Evolutionary conservation across 148 eudicot species (phyloP), one percentile per base, ranked within the genome.

Genomic region (Cornus florida): DNA sequence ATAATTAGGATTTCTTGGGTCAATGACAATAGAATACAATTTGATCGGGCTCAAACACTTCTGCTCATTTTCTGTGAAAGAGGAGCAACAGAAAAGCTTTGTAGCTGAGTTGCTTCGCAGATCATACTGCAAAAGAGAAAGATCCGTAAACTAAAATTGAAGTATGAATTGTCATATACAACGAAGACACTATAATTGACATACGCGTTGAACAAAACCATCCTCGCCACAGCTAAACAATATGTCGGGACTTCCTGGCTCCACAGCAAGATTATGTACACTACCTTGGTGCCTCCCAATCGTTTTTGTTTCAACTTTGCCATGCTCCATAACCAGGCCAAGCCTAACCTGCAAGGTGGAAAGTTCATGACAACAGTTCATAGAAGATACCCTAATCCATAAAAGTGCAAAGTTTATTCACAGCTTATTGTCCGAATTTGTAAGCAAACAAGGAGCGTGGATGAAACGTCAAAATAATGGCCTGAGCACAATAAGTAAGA

Each of bases 191-290:
- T 60, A 41, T 41, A 85, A 67, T 69, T 76, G 32, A 81, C 92
- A 64, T 87, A 93, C 98, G 39, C 86, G 96, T 83, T 92, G 94
- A 84, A 93, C 96, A 80, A 80, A 84, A 71, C 98, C 94, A 84
- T 92, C 96, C 74, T 90, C 90, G 65, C 92, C 96, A 78, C 98
- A 89, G 84, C 96, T 93, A 80, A 89, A 93, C 39, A 93, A 65
- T 78, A 89, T 76, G 80, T 89, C 84, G 19, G 92, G 91, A 87
- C 92, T 92, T 79, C 96, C 92, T 14, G 94, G 98, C 81, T 92
- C 98, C 77, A 93, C 86, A 10, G 92, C 96, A 79, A 93, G 89
- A 71, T 86, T 89, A 84, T 85, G 92, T 22, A 90, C 90, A 53
- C 91, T 87, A 43, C 94, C 96, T 75, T 82, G 86, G 87, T 93